Evolutionary conservation across 257 asterid species (phyloP).

Genomic region (Linderniella brevidens): DNA sequence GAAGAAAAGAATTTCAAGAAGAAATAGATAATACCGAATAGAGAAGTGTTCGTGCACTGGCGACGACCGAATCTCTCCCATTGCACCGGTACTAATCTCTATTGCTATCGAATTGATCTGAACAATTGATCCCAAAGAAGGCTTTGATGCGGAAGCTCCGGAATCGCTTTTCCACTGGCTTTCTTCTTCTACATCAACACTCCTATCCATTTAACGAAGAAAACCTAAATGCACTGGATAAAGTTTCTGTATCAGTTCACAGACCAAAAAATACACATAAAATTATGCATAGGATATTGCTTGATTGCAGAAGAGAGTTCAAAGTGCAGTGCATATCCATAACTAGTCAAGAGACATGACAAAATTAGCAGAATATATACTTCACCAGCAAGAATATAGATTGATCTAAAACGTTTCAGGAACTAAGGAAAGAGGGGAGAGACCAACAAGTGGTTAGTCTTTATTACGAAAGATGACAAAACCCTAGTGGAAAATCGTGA

Average conservation of each 20-base stretch:
- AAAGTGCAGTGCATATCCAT: no score
- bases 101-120: slow-evolving; percentile 35
- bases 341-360: no score
- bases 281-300: slow-evolving; percentile 8
- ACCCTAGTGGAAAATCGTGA: no score
- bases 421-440: no score
- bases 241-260: neutral
- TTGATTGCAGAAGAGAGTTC: no score
- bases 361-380: no score
- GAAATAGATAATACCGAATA: slow-evolving; percentile 13
- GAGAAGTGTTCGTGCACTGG: slow-evolving; percentile 42
- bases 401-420: no score
- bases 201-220: slow-evolving; percentile 25
- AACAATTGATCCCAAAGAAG: slow-evolving; percentile 28
- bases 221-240: slow-evolving; percentile 11
- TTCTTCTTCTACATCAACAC: slow-evolving; percentile 17
- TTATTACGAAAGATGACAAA: no score
- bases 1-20: no score
- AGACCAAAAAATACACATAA: slow-evolving; percentile 11
- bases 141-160: slow-evolving; percentile 19
- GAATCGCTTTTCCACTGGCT: slow-evolving; percentile 12
- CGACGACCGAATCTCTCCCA: slow-evolving; percentile 18
- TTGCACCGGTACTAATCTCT: slow-evolving; percentile 28
- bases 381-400: no score
- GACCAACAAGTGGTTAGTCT: no score